Conservation (phyloP, 139 green algal genomes). For the Spirogloea muscicola region DNA sequence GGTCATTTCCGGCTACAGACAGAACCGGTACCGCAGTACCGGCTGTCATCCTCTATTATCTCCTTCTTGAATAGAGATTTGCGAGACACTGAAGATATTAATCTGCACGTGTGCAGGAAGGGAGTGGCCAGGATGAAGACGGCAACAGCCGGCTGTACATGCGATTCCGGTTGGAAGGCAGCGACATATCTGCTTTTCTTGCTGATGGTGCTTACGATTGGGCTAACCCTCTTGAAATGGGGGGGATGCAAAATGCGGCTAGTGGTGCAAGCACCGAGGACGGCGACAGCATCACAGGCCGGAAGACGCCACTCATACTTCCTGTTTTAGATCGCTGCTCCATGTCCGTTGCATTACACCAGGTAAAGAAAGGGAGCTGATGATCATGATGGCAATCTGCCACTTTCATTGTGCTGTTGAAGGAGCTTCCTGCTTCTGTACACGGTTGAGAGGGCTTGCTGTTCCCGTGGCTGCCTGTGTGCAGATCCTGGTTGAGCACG, state of each 20-base stretch:
- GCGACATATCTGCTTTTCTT: constrained; percentile 37
- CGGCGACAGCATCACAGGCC: not conserved
- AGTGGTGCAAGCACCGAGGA: not conserved
- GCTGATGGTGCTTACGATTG: constrained; percentile 36
- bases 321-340: constrained; percentile 62
- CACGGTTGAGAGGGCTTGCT: no score
- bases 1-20: constrained; percentile 47
- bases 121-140: no score
- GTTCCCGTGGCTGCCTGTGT: no score
- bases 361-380: no score
- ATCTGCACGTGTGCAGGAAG: no score
- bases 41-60: no score
- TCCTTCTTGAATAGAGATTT: no score
- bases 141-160: constrained; percentile 66
- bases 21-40: constrained; percentile 28
- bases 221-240: not conserved
- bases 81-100: no score
- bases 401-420: no score
- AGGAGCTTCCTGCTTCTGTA: no score
- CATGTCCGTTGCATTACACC: constrained; percentile 36
- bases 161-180: constrained; percentile 54
- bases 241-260: not conserved
- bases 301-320: constrained; percentile 35
- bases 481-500: constrained; percentile 52
- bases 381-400: no score